A percentile compares a stretch with the other conserved stretches of the same genome.
Evolutionary conservation across 2,329 filamentous ascomycete species (phyloP).

Genomic region (Fusarium pininemorale): DNA sequence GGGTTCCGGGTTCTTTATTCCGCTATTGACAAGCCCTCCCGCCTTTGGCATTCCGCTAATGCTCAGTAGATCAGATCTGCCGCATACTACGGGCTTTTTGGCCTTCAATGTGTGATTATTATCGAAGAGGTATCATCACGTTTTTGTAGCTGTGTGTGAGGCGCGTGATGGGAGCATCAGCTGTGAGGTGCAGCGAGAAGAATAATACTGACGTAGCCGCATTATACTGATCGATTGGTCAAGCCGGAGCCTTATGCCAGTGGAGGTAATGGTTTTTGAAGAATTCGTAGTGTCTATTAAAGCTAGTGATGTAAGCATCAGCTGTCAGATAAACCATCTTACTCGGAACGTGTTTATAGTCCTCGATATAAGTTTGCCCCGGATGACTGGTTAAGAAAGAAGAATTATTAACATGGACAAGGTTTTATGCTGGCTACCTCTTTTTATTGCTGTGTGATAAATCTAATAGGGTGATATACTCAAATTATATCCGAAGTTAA

Average conservation of each 20-base stretch:
- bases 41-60: background rate
- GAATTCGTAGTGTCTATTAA: too few relatives aligned
- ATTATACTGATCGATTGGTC: background rate
- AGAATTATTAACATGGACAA: background rate
- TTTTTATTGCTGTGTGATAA: rapidly evolving
- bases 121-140: rapidly evolving
- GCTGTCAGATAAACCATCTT: too few relatives aligned
- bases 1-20: background rate
- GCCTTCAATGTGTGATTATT: rapidly evolving
- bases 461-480: rapidly evolving
- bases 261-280: rapidly evolving
- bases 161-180: too few relatives aligned
- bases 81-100: rapidly evolving
- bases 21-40: rapidly evolving
- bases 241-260: rapidly evolving
- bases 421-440: rapidly evolving
- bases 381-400: too few relatives aligned
- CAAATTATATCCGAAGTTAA: background rate
- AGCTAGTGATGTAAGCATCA: too few relatives aligned
- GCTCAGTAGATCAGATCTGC: background rate
- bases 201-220: too few relatives aligned
- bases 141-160: background rate
- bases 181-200: too few relatives aligned
- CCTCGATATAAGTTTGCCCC: too few relatives aligned
- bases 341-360: rapidly evolving